Conservation (phyloP, 2,329 filamentous ascomycete genomes). For the Diaporthe sp. region DNA sequence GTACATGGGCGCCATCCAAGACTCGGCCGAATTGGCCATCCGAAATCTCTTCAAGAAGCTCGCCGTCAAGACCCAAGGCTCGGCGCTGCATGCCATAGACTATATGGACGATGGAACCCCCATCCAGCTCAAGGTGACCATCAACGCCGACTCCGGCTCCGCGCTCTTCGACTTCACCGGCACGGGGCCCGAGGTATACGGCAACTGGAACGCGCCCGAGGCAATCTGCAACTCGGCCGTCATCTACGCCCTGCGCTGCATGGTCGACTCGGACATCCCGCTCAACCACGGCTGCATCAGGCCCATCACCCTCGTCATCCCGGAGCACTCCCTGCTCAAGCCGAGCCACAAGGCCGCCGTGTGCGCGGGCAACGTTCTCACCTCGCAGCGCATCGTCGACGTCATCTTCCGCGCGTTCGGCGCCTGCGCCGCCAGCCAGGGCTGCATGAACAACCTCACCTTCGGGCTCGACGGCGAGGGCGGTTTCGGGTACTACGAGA, state of each 20-base stretch:
- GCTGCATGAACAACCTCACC: constrained; percentile 48
- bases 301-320: constrained; percentile 48
- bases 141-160: constrained; percentile 45
- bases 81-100: constrained; percentile 46
- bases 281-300: constrained; percentile 52
- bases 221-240: constrained; percentile 46
- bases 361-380: constrained; percentile 56
- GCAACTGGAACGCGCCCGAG: constrained; percentile 48
- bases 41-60: constrained; percentile 47
- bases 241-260: constrained; percentile 50
- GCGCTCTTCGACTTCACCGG: constrained; percentile 50
- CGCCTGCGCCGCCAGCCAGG: constrained; percentile 44
- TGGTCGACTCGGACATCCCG: constrained; percentile 50
- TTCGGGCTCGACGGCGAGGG: constrained; percentile 42
- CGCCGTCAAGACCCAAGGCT: constrained; percentile 58
- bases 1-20: constrained; percentile 56
- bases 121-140: constrained; percentile 47
- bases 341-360: constrained; percentile 42
- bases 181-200: constrained; percentile 49
- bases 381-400: constrained; percentile 48
- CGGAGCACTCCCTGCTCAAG: constrained; percentile 48
- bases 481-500: constrained; percentile 47
- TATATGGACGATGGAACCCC: constrained; percentile 53
- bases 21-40: constrained; percentile 54
- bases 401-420: constrained; percentile 47